Base-by-base conservation (phyloP, 208 protist genomes). In the Phytomonas serpens region DNA sequence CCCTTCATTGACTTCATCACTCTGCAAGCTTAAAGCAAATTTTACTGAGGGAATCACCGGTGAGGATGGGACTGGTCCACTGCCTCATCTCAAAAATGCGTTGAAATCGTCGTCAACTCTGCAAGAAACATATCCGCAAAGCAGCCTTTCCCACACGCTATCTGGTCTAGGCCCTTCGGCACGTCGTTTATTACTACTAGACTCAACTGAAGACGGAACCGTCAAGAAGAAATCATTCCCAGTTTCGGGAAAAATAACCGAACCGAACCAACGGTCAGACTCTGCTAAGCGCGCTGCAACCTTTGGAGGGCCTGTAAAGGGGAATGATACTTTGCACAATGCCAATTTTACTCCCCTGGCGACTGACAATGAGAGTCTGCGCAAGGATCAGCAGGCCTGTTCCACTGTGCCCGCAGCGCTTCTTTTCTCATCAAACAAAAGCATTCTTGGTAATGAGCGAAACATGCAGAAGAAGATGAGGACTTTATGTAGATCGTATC, bases 151-250 rank as follows among this genome's bases (percentile, higher is more conserved):
- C 9, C 40, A 47, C 40, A 47, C 40, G 40, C 76, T 89, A 31
- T 82, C 77, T 27, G 67, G 79, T n/a, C 81, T 88, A 68, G 82
- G 79, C 27, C 87, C 84, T 2, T 89, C 87, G 0, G 82, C 82
- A 3, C 77, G 80, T 3, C 74, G 76, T 29, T 74, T 86, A 23
- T 62, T 88, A 14, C 68, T 69, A 27, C 31, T 80, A 27, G 77
- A 79, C 36, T 77, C 70, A 0, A 64, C 9, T 1, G 69, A 69
- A 47, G 67, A 38, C 30, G 4, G 68, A 7, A 42, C 57, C 11
- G 33, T 11, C 9, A 52, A 27, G 30, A 29, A 52, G 47, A 19
- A 19, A 11, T 47, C 14, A 47, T 19, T 47, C 4, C 7, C 40
- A 47, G 16, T 19, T 47, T 47, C 40, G 14, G 14, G 6, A 11